Conservation (phyloP, 192 early-diverging fungal species). For the Mortierella claussenii region DNA sequence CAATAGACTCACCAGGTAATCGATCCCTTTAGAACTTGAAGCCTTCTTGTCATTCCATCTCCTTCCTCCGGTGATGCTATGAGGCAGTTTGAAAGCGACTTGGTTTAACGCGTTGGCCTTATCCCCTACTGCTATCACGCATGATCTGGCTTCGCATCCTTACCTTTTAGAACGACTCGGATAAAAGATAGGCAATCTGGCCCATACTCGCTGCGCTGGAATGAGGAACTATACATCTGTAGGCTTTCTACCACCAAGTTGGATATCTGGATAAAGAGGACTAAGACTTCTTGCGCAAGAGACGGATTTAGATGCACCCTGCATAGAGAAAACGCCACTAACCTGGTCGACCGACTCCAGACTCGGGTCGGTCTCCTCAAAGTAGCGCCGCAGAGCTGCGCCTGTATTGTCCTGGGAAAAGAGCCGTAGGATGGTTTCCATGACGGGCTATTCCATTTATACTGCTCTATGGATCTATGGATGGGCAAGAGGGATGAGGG, state of each 20-base stretch:
- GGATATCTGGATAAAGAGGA: conserved; percentile 9
- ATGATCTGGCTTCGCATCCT: background rate
- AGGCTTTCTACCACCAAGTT: conserved; percentile 26
- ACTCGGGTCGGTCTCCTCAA: conserved; percentile 19
- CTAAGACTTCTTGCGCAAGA: background rate
- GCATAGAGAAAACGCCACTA: too few relatives aligned
- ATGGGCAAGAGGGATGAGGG: background rate
- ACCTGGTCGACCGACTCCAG: conserved; percentile 19
- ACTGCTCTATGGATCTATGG: too few relatives aligned
- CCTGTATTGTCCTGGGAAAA: conserved; percentile 34
- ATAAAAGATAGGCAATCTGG: conserved; percentile 14
- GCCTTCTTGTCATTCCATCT: conserved; percentile 1
- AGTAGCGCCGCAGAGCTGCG: conserved; percentile 11
- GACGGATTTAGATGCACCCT: too few relatives aligned
- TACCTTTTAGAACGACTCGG: conserved; percentile 35
- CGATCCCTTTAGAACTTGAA: conserved; percentile 39
- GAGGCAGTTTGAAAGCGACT: background rate
- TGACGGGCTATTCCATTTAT: conserved; percentile 12
- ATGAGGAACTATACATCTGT: background rate
- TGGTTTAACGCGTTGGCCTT: background rate
- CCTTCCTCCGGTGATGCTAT: conserved; percentile 42
- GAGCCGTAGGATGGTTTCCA: conserved; percentile 41
- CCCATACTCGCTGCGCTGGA: background rate
- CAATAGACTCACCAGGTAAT: conserved; percentile 40
- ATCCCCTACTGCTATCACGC: background rate